Base-by-base conservation (phyloP, 2,329 filamentous ascomycete species). In the Westerdykella ornata region DNA sequence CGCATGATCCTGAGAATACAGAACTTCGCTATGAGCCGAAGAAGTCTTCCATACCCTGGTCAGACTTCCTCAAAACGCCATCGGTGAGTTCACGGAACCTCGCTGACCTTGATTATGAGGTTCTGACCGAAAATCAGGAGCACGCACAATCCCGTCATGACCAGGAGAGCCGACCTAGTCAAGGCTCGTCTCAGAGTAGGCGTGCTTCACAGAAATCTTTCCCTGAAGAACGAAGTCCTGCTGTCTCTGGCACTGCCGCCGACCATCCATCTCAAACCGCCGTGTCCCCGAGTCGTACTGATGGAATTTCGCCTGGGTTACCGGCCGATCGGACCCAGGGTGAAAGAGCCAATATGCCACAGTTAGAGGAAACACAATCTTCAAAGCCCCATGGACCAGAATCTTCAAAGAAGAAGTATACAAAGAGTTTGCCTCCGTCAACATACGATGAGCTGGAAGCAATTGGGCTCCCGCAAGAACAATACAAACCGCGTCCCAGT, bases 31-130 rank as follows among this genome's bases (percentile, higher is more conserved):
- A 52, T 35, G 45, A 56, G 22, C 52, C 48, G 35, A 43, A 51
- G 19, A 57, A 65, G 12, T 54, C 58, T 5, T 66, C 61, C 4
- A 48, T 65, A 17, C 60, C 62, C 1, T 66, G 60, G 60, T 67
- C 64, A n/a, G 59, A 65, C 5, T 54, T 58, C 20, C 42, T 63
- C 37, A 62, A 52, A 20, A 54, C 54, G 7, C 35, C 39, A 11
- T 35, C 38, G 13, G 41, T 38, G 37, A 9, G 39, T 45, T 4
- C 15, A 35, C 17, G 3, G 7, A 7, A 15, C 16, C 22, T 17
- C 34, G n/a, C 4, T 13, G 12, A 19, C 31, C 16, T 11, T 31
- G 31, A 11, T 18, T 13, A 33, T n/a, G 22, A 26, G 3, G 7
- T 26, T 26, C 22, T 26, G 22, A 26, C 22, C 7, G 8, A 7